A percentile compares a stretch with the other conserved stretches of the same genome.
phyloP scores from a whole-genome alignment of 192 early-diverging fungal genomes.

The Glomus cerebriforme region DNA sequence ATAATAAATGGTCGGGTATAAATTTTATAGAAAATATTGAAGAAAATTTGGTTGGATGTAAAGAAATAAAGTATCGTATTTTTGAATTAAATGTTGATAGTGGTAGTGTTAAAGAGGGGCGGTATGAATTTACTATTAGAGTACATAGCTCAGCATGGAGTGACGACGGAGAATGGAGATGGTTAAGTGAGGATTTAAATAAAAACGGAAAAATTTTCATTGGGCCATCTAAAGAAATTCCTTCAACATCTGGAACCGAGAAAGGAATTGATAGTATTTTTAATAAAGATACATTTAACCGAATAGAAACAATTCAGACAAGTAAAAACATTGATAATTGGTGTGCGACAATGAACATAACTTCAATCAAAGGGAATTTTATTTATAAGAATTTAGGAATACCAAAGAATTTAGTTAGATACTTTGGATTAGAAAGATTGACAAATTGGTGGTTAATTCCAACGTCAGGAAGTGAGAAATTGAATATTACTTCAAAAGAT shows the following conservation, averaged over 20 bases:
- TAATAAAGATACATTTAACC: neutral
- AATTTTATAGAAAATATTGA: neutral
- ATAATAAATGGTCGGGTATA: neutral
- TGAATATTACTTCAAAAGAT: conserved; percentile 8
- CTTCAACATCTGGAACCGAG: neutral
- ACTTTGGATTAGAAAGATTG: conserved; percentile 13
- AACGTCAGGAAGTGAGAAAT: neutral
- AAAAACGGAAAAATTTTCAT: conserved; percentile 16
- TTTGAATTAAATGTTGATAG: neutral
- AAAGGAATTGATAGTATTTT: neutral
- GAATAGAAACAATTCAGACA: neutral
- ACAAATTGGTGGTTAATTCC: conserved; percentile 12
- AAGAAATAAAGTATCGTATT: neutral
- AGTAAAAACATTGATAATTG: neutral
- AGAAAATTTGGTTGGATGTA: conserved; percentile 1
- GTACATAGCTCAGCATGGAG: neutral
- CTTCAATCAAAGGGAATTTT: neutral
- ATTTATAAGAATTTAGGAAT: neutral
- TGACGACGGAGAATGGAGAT: neutral
- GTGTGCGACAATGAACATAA: neutral
- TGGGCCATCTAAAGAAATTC: neutral
- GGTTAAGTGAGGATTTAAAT: neutral
- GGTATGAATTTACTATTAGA: conserved; percentile 29
- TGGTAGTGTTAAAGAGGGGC: neutral
- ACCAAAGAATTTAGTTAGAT: conserved; percentile 1